phyloP scores from a whole-genome alignment of 2,329 filamentous ascomycete species.

The Pyricularia pennisetigena region DNA sequence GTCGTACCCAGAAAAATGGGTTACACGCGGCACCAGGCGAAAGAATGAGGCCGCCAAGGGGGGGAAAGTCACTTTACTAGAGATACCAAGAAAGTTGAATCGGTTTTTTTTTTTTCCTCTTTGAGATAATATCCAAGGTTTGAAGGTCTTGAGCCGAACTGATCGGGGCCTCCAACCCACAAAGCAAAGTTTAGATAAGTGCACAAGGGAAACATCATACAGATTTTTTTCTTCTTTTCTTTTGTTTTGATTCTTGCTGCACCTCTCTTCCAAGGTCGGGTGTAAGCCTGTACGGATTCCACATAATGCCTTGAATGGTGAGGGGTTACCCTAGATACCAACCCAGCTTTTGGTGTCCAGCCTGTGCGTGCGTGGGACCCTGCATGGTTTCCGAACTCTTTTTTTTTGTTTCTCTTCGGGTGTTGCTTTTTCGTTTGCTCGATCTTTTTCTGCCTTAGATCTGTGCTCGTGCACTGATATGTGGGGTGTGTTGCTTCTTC shows the following conservation, averaged over 20 bases:
- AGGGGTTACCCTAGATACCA: neutral
- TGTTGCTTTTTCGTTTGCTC: neutral
- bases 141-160: neutral
- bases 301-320: neutral
- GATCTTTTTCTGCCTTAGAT: neutral
- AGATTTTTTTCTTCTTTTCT: neutral
- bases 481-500: neutral
- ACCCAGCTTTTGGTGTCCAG: neutral
- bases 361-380: neutral
- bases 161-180: neutral
- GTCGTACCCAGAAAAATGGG: neutral
- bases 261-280: neutral
- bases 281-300: neutral
- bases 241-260: neutral
- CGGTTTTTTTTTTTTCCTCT: too few relatives aligned
- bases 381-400: neutral
- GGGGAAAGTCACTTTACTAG: too few relatives aligned
- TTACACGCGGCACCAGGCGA: neutral
- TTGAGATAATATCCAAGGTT: neutral
- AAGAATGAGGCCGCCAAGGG: neutral
- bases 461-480: neutral
- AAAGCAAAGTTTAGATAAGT: neutral
- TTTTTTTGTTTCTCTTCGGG: neutral
- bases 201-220: neutral
- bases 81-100: neutral